phyloP scores from a whole-genome alignment of 2,329 filamentous ascomycete genomes.

The Fusarium agapanthi region DNA sequence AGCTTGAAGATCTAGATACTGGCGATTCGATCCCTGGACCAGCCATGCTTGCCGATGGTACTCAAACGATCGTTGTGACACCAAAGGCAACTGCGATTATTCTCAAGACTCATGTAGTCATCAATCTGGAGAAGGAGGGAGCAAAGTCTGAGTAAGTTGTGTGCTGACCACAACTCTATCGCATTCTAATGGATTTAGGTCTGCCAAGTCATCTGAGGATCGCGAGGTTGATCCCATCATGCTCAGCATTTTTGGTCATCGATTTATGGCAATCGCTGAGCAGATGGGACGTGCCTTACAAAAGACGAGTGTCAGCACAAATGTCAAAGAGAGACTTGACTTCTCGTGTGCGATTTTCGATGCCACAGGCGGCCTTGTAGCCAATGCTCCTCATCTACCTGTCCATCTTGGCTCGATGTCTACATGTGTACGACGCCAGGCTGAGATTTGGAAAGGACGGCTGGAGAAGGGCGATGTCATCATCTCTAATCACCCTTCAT shows the following conservation, averaged over 20 bases:
- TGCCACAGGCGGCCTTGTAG: slow-evolving; percentile 76
- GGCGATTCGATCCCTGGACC: slow-evolving; percentile 81
- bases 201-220: slow-evolving; percentile 29
- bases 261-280: slow-evolving; percentile 88
- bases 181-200: slow-evolving; percentile 23
- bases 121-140: slow-evolving; percentile 74
- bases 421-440: slow-evolving; percentile 80
- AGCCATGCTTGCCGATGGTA: slow-evolving; percentile 86
- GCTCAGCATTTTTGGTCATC: slow-evolving; percentile 81
- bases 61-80: slow-evolving; percentile 91
- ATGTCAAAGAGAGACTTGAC: slow-evolving; percentile 83
- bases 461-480: slow-evolving; percentile 82
- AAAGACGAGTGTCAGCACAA: slow-evolving; percentile 82
- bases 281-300: slow-evolving; percentile 84
- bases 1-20: slow-evolving; percentile 75
- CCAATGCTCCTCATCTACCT: slow-evolving; percentile 81
- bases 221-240: slow-evolving; percentile 77
- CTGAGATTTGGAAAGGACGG: slow-evolving; percentile 80
- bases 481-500: slow-evolving; percentile 85
- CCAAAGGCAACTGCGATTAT: slow-evolving; percentile 80
- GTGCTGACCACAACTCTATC: too few species aligned
- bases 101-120: slow-evolving; percentile 87
- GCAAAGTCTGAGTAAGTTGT: slow-evolving; percentile 48
- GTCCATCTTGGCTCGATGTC: slow-evolving; percentile 87
- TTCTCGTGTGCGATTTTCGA: slow-evolving; percentile 87